Base-by-base conservation (phyloP, 1,284 basidiomycete species). In the Lentinula novae-zelandiae region DNA sequence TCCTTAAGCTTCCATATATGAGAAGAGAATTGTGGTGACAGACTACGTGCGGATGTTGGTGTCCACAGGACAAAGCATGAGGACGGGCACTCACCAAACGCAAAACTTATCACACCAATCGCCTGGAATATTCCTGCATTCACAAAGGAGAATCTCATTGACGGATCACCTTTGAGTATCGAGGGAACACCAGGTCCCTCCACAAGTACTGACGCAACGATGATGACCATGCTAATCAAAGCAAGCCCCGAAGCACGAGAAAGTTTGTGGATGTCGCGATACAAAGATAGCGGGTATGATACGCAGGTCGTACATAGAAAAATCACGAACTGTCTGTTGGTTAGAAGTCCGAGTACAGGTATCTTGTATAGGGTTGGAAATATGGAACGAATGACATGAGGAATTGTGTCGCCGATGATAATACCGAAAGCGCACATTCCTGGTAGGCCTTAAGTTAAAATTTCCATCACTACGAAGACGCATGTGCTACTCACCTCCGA, bases 361-460 rank as follows among this genome's bases (percentile, higher is more conserved):
- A 85, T 87, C 63, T 74, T 79, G 60, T 76, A 71, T 52, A 97
- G 78, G n/a, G 76, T 80, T 13, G 96, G 96, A 68, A 98, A 92
- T 70, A 96, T 69, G 57, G 85, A 92, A 57, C 87, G 87, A 68
- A 99, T 86, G 72, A 99, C 96, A 67, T 93, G 92, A 1, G 97
- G 96, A 69, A 99, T 93, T 2, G 96, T 97, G 73, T 99, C 97
- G 67, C 97, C 89, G 50, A 92, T 92, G 68, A 96, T 96, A 66
- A 97, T 95, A 36, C 94, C 93, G 73, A 97, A 97, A 0, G 95
- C 95, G 68, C 93, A 96, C 93, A 96, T 97, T 34, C 95, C 93
- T 88, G 58, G 50, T 54, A 55, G 58, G 42, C 20, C 50, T 58
- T 53, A 55, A 33, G 57, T 53, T 10, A 8, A 12, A 36, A 56